Base-by-base conservation (phyloP, 768 basidiomycete species). In the Pleurotus eryngii region DNA sequence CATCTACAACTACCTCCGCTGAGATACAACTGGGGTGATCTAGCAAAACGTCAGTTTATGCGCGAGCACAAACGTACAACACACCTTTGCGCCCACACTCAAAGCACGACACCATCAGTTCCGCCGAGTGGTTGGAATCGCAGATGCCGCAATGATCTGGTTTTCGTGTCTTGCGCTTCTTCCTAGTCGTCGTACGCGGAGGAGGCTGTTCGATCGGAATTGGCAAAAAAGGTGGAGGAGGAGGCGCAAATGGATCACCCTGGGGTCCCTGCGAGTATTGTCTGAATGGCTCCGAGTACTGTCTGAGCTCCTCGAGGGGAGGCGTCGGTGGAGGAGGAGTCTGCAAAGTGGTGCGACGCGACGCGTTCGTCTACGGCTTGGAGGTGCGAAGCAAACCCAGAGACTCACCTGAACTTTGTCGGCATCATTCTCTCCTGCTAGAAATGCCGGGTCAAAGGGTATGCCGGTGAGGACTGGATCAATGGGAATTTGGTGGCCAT, bases 1-100 rank as follows among this genome's bases (percentile, higher is more conserved):
- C 75, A 40, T 84, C 79, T 15, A 78, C 79, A 49, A 90, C 77
- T 50, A 78, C 75, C 45, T 74, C 65, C 47, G 86, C 78, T 61
- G 87, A 72, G 76, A 96, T 79, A 68, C 95, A 98, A 46, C 83
- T 86, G n/a, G 89, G 88, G 70, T 98, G 95, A 26, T 89, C 93
- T 92, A 55, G 45, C 27, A 20, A 39, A 47, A 51, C 42, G 48
- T 57, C 55, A 46, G 55, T 60, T 57, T 61, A 58, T 49, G 26
- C 14, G 37, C 46, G 26, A 27, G 35, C 17, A 17, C 17, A 18
- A 49, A 45, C 46, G 22, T 6, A 5, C 27, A 7, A 45, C 81
- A 55, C 65, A 90, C 95, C 92, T 64, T 87, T 92, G 46, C 89
- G 81, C 2, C 89, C 89, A 69, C 95, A 98, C 61, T 87, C 85